These are phyloP conservation scores for Tricholoma flavovirens DNA, from an alignment of 768 basidiomycete genomes.

Conservation along the genomic window DNA sequence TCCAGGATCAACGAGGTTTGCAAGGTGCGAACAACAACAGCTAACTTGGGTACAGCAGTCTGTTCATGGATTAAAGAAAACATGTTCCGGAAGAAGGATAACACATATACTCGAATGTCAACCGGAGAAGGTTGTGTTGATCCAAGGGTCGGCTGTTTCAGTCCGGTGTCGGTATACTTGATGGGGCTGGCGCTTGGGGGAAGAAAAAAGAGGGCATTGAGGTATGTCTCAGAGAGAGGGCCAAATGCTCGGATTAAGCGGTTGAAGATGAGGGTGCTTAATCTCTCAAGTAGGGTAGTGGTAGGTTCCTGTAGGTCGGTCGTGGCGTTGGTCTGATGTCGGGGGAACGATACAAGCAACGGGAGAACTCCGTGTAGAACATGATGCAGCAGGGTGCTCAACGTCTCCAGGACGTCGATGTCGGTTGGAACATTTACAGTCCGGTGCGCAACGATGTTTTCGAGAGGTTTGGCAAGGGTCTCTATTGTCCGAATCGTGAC, in stretches of 20 bases:
- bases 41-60: constrained; percentile 6
- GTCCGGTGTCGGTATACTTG: neutral
- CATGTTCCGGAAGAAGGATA: constrained; percentile 22
- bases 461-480: constrained; percentile 16
- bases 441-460: constrained; percentile 5
- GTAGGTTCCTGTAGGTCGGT: constrained; percentile 3
- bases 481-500: constrained; percentile 26
- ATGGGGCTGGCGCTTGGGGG: neutral
- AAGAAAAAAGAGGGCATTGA: constrained; percentile 12
- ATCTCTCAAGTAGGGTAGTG: constrained; percentile 12
- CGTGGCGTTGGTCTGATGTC: neutral
- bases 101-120: constrained; percentile 24
- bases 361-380: constrained; percentile 15
- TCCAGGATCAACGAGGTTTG: constrained; percentile 31
- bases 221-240: constrained; percentile 10
- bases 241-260: constrained; percentile 13
- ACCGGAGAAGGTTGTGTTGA: constrained; percentile 5
- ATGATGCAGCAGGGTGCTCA: constrained; percentile 14
- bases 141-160: constrained; percentile 5
- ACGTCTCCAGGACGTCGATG: constrained; percentile 15
- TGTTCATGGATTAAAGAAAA: constrained; percentile 12
- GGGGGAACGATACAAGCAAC: constrained; percentile 8
- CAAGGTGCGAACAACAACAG: constrained; percentile 15
- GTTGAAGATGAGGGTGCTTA: constrained; percentile 10
- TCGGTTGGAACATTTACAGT: constrained; percentile 5